These are phyloP conservation scores for Colletotrichum spinosum DNA, from an alignment of 2,329 filamentous ascomycete genomes.

Conservation along the genomic window DNA sequence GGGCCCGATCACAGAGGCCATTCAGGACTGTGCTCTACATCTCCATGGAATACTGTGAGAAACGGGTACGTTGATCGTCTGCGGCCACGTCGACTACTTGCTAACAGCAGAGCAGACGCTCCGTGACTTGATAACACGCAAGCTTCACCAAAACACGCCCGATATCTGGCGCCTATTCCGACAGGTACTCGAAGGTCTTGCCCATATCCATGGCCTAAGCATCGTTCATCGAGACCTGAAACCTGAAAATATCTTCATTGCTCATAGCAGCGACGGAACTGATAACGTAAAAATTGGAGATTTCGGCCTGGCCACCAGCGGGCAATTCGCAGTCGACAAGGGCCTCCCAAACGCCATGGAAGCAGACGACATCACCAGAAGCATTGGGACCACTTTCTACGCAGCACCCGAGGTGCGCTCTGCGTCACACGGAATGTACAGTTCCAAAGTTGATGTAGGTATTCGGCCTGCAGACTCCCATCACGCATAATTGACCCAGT, in stretches of 20 bases:
- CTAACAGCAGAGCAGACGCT: conserved; percentile 69
- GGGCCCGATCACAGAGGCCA: conserved; percentile 56
- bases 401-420: conserved; percentile 92
- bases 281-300: conserved; percentile 97
- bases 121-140: conserved; percentile 84
- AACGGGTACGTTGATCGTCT: conserved; percentile 66
- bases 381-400: conserved; percentile 85
- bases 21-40: conserved; percentile 88
- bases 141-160: conserved; percentile 77
- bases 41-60: conserved; percentile 99
- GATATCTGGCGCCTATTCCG: conserved; percentile 92
- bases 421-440: conserved; percentile 80
- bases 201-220: conserved; percentile 88
- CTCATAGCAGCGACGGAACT: conserved; percentile 73
- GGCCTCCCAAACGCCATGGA: conserved; percentile 54
- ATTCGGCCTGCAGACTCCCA: background rate
- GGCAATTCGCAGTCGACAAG: conserved; percentile 77
- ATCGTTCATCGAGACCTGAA: conserved; percentile 98
- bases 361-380: conserved; percentile 75
- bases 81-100: background rate
- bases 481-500: conserved; percentile 35
- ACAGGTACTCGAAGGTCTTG: conserved; percentile 89
- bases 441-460: conserved; percentile 89
- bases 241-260: conserved; percentile 96
- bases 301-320: conserved; percentile 93